Evolutionary conservation across 345 rosid genomes (phyloP).

Genomic region (Sonneratia caseolaris): DNA sequence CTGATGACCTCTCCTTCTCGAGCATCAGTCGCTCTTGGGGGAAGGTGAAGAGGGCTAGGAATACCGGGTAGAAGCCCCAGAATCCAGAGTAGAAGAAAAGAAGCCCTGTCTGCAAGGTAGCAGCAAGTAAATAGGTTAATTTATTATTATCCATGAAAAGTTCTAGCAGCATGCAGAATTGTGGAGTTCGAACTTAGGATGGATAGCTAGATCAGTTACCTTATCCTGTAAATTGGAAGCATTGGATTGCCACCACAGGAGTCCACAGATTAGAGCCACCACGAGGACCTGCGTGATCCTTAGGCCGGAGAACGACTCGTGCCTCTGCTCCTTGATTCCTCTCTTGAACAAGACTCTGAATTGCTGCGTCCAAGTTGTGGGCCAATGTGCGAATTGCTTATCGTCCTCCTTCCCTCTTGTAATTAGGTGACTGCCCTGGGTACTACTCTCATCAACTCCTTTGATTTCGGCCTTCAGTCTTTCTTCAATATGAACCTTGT

Average conservation of each 20-base stretch:
- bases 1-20: constrained; percentile 70
- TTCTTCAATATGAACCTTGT: constrained; percentile 20
- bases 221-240: constrained; percentile 20
- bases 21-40: constrained; percentile 82
- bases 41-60: constrained; percentile 69
- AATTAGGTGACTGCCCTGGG: not conserved
- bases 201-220: constrained; percentile 1
- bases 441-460: not conserved
- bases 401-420: constrained; percentile 10
- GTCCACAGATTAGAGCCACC: constrained; percentile 17
- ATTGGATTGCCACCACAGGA: constrained; percentile 23
- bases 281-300: constrained; percentile 16
- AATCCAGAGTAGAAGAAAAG: constrained; percentile 59
- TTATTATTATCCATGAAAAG: too few species aligned
- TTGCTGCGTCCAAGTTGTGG: constrained; percentile 31
- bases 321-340: constrained; percentile 24
- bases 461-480: constrained; percentile 23
- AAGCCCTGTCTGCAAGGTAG: constrained; percentile 47
- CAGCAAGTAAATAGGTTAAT: not conserved
- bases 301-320: constrained; percentile 20
- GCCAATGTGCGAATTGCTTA: constrained; percentile 11
- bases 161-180: too few species aligned
- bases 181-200: not conserved
- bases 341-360: constrained; percentile 18
- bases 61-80: constrained; percentile 63